Conservation (phyloP, 2,329 filamentous ascomycete species). For the Aureobasidium mangrovei region DNA sequence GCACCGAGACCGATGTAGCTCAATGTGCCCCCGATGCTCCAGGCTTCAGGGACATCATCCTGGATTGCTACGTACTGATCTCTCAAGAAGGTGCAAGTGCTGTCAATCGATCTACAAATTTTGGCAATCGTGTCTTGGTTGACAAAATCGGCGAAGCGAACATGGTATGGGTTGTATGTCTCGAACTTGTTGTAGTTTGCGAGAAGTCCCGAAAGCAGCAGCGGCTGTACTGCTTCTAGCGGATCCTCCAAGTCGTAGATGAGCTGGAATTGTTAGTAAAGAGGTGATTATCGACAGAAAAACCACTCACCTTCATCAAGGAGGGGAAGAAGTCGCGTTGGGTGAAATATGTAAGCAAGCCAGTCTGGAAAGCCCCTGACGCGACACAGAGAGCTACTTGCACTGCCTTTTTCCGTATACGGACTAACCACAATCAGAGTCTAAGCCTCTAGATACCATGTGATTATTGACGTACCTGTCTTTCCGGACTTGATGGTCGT, state of each 20-base stretch:
- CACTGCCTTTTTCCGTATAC: slow-evolving; percentile 69
- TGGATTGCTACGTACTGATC: slow-evolving; percentile 75
- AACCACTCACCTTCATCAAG: slow-evolving; percentile 71
- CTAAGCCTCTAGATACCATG: too few species aligned
- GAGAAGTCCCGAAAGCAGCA: slow-evolving; percentile 74
- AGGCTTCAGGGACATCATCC: slow-evolving; percentile 83
- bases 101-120: slow-evolving; percentile 67
- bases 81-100: slow-evolving; percentile 59
- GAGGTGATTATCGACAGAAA: not conserved
- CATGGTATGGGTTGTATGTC: slow-evolving; percentile 90
- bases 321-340: slow-evolving; percentile 90
- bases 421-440: slow-evolving; percentile 42
- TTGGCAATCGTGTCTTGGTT: slow-evolving; percentile 81
- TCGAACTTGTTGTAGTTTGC: slow-evolving; percentile 99
- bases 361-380: slow-evolving; percentile 92
- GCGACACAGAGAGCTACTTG: slow-evolving; percentile 74
- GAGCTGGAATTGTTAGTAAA: slow-evolving; percentile 44
- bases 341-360: slow-evolving; percentile 87
- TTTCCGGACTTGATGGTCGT: slow-evolving; percentile 69
- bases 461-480: slow-evolving; percentile 45
- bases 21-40: slow-evolving; percentile 73
- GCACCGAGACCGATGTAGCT: slow-evolving; percentile 76
- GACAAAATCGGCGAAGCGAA: slow-evolving; percentile 88
- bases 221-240: slow-evolving; percentile 56
- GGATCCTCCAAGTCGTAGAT: slow-evolving; percentile 68